These are phyloP conservation scores for Fragilaria radians DNA, from an alignment of 108 stramenopile species.

Conservation along the genomic window DNA sequence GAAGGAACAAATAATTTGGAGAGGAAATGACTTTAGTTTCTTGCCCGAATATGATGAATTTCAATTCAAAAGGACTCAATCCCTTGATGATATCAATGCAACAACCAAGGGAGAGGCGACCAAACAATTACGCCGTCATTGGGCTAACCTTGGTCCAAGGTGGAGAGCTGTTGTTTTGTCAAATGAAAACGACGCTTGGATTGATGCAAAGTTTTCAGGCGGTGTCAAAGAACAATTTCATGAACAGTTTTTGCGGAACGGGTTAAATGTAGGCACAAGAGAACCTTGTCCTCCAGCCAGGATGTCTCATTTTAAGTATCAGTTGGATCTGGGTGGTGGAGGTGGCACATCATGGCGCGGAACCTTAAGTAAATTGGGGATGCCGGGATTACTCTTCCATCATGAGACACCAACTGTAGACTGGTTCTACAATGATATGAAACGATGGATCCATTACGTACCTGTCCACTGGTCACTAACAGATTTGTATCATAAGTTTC, in stretches of 20 bases:
- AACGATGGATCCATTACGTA: conserved; percentile 10
- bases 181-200: neutral
- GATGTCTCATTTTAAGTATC: conserved; percentile 29
- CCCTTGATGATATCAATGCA: neutral
- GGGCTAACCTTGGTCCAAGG: neutral
- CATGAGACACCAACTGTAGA: conserved; percentile 18
- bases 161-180: neutral
- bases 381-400: conserved; percentile 16
- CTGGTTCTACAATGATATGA: conserved; percentile 6
- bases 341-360: conserved; percentile 47
- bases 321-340: conserved; percentile 49
- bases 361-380: conserved; percentile 32
- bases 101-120: neutral
- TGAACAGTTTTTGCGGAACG: neutral
- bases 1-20: neutral
- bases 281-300: neutral
- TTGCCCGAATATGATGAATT: neutral
- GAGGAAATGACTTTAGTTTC: neutral
- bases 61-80: neutral
- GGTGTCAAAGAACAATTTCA: neutral
- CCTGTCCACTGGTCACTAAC: neutral
- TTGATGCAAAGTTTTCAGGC: neutral
- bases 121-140: neutral
- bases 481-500: conserved; percentile 10
- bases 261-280: neutral